Conservation (phyloP, 176 grass and related monocot genomes). For the Juncus effusus region DNA sequence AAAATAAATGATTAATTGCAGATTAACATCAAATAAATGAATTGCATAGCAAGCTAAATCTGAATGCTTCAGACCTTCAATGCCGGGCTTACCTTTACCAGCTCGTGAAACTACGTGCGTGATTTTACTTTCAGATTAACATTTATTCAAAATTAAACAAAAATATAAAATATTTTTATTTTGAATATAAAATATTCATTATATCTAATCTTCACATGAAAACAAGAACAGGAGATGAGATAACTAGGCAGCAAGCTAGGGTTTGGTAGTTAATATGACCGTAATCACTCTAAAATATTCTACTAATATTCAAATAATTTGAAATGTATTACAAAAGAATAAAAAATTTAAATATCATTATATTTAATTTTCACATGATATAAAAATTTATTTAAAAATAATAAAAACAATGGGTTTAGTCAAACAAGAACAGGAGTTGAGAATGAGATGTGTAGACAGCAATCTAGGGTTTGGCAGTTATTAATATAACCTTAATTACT, state of each 20-base stretch:
- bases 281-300: not conserved
- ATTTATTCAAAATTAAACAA: not conserved
- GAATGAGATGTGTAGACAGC: too few relatives aligned
- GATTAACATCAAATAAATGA: not conserved
- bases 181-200: too few relatives aligned
- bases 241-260: too few relatives aligned
- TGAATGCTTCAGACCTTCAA: slow-evolving; percentile 1
- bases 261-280: slow-evolving; percentile 5
- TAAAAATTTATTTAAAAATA: slow-evolving; percentile 7
- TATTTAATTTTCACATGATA: slow-evolving; percentile 19
- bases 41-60: slow-evolving; percentile 3
- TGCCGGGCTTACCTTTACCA: slow-evolving; percentile 59
- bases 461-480: slow-evolving; percentile 8
- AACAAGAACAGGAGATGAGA: too few relatives aligned
- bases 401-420: too few relatives aligned
- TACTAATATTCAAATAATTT: too few relatives aligned
- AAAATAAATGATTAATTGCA: not conserved
- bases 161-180: too few relatives aligned
- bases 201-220: slow-evolving; percentile 13
- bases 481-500: too few relatives aligned
- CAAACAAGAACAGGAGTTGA: not conserved
- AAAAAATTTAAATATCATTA: too few relatives aligned
- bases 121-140: slow-evolving; percentile 1
- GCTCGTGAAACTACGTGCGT: slow-evolving; percentile 46
- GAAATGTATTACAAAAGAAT: too few relatives aligned